Conservation (phyloP, 176 grass and related monocot genomes). For the Cenchrus fungigraminus region DNA sequence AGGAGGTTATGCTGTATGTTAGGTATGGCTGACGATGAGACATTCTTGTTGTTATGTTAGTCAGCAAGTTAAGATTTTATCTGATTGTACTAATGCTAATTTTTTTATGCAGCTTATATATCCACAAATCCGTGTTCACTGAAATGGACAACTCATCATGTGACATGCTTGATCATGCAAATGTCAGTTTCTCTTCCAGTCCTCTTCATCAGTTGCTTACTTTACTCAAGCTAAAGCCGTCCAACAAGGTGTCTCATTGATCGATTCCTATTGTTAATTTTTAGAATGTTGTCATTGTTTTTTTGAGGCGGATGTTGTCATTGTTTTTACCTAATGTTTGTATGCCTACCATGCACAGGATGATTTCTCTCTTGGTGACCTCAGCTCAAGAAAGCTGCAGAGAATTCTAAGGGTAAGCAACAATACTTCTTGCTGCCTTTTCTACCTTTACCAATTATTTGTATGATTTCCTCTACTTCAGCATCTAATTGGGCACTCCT, state of each 20-base stretch:
- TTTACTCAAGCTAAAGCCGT: slow-evolving; percentile 64
- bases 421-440: not conserved
- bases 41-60: not conserved
- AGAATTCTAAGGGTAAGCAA: slow-evolving; percentile 68
- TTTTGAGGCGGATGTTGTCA: not conserved
- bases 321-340: not conserved
- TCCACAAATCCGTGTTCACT: slow-evolving; percentile 74
- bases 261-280: not conserved
- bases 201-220: slow-evolving; percentile 66
- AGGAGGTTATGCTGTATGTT: slow-evolving; percentile 73
- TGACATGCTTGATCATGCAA: slow-evolving; percentile 37
- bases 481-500: not conserved
- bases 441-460: not conserved
- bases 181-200: slow-evolving; percentile 49
- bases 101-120: slow-evolving; percentile 69
- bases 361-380: slow-evolving; percentile 80
- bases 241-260: slow-evolving; percentile 50
- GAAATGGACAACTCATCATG: slow-evolving; percentile 51
- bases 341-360: slow-evolving; percentile 48
- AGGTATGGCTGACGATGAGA: slow-evolving; percentile 43
- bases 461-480: not conserved
- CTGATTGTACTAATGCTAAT: slow-evolving; percentile 8
- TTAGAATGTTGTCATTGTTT: not conserved
- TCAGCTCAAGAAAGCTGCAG: slow-evolving; percentile 55
- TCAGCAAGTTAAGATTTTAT: not conserved